phyloP scores from a whole-genome alignment of 768 basidiomycete genomes.

The Tulasnella sp. region DNA sequence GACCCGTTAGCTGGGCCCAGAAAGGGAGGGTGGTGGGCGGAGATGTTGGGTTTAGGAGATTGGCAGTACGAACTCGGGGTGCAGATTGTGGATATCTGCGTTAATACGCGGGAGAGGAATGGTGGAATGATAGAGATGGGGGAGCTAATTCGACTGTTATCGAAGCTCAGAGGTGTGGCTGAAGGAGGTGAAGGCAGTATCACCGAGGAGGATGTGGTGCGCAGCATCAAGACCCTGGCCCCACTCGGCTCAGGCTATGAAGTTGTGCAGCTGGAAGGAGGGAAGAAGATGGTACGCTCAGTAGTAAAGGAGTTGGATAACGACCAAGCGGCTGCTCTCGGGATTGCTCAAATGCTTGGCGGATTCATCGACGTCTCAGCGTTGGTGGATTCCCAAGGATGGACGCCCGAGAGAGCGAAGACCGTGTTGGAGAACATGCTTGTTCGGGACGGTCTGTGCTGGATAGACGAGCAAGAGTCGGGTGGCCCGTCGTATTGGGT shows the following conservation, averaged over 20 bases:
- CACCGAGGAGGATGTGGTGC: conserved; percentile 81
- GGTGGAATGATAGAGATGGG: conserved; percentile 90
- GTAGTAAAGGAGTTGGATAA: conserved; percentile 89
- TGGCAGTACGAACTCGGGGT: conserved; percentile 97
- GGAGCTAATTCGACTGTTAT: conserved; percentile 79
- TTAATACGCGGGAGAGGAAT: conserved; percentile 84
- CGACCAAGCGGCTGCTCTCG: conserved; percentile 76
- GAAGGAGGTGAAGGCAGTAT: conserved; percentile 58
- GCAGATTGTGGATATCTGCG: conserved; percentile 91
- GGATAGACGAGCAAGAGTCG: conserved; percentile 88
- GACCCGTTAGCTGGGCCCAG: conserved; percentile 89
- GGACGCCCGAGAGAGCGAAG: conserved; percentile 76
- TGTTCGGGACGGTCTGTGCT: conserved; percentile 86
- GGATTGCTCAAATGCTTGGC: conserved; percentile 70
- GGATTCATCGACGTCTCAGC: conserved; percentile 71
- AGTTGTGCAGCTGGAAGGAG: conserved; percentile 69
- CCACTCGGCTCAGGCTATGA: conserved; percentile 93
- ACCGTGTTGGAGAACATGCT: conserved; percentile 89
- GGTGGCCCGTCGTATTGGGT: conserved; percentile 81
- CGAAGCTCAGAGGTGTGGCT: conserved; percentile 67
- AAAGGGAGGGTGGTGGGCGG: conserved; percentile 90
- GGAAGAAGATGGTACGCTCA: conserved; percentile 79
- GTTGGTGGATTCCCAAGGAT: conserved; percentile 61
- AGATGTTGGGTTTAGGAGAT: conserved; percentile 83
- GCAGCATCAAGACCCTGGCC: conserved; percentile 82